A percentile compares a stretch with the other conserved stretches of the same genome.
These are phyloP conservation scores for Grammothele lineata DNA, from an alignment of 768 basidiomycete species.

Conservation along the genomic window DNA sequence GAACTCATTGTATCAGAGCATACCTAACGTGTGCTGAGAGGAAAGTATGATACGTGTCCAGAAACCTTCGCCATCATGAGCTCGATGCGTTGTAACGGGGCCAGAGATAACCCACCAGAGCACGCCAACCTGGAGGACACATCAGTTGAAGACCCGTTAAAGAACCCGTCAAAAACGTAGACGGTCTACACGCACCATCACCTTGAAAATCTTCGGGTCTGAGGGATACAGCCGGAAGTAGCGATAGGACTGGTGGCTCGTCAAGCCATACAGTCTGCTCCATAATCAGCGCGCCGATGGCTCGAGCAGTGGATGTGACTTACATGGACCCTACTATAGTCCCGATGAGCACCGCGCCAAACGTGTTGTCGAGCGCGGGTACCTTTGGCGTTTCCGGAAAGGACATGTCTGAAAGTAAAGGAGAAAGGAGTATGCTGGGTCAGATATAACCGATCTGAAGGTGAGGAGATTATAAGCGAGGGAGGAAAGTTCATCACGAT, in stretches of 20 bases:
- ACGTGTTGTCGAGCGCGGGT: not conserved
- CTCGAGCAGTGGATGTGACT: not conserved
- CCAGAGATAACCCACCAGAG: not conserved
- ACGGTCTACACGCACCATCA: not conserved
- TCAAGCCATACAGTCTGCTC: not conserved
- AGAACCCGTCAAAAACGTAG: not conserved
- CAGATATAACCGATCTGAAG: not conserved
- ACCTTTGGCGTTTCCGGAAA: not conserved
- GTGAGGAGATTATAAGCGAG: not conserved
- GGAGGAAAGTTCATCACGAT: not conserved
- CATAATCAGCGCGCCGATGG: too few relatives aligned
- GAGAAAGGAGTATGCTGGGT: not conserved
- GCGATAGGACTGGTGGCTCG: not conserved
- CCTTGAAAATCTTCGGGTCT: not conserved
- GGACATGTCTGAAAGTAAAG: not conserved
- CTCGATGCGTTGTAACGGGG: not conserved
- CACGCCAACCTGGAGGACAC: not conserved
- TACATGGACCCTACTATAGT: not conserved
- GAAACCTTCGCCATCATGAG: not conserved
- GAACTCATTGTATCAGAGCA: not conserved
- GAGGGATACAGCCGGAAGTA: constrained; percentile 1
- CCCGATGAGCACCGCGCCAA: not conserved
- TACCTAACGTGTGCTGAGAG: not conserved
- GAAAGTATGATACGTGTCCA: not conserved
- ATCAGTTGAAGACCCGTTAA: not conserved